phyloP scores from a whole-genome alignment of 31 red algal genomes.

The Pterothamnion heteromorphum region DNA sequence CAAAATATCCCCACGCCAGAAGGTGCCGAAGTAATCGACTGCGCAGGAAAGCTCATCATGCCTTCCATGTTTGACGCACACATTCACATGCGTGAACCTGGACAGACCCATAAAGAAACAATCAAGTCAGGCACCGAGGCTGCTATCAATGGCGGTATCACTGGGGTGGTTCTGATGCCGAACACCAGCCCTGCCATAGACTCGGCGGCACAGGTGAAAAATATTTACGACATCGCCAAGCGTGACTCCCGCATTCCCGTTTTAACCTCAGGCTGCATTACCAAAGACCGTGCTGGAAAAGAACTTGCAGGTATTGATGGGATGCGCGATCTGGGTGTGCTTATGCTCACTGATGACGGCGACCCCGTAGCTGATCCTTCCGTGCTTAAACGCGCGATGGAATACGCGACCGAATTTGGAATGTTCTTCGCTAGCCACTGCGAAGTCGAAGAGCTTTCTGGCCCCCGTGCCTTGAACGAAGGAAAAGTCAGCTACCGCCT shows the following conservation, averaged over 20 bases:
- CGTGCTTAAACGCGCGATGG: background rate
- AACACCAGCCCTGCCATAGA: background rate
- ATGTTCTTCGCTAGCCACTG: background rate
- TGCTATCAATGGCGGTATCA: conserved; percentile 9
- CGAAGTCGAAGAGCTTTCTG: background rate
- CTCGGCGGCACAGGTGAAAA: background rate
- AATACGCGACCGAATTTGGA: background rate
- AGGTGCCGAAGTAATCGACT: background rate
- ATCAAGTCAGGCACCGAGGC: background rate
- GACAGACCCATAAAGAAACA: background rate
- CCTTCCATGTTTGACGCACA: conserved; percentile 12
- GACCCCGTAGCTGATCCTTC: background rate
- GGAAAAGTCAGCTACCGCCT: background rate
- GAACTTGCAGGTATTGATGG: background rate
- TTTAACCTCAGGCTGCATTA: background rate
- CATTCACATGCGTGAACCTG: conserved; percentile 38
- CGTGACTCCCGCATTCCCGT: background rate
- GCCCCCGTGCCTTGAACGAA: background rate
- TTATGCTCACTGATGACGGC: background rate
- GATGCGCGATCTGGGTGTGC: background rate
- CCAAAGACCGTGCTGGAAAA: background rate
- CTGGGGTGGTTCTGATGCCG: background rate
- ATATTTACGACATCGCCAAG: background rate
- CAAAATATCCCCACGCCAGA: too few species aligned
- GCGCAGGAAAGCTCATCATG: background rate